Evolutionary conservation across 139 green algal species (phyloP).

Genomic region (Coccomyxa sp.): DNA sequence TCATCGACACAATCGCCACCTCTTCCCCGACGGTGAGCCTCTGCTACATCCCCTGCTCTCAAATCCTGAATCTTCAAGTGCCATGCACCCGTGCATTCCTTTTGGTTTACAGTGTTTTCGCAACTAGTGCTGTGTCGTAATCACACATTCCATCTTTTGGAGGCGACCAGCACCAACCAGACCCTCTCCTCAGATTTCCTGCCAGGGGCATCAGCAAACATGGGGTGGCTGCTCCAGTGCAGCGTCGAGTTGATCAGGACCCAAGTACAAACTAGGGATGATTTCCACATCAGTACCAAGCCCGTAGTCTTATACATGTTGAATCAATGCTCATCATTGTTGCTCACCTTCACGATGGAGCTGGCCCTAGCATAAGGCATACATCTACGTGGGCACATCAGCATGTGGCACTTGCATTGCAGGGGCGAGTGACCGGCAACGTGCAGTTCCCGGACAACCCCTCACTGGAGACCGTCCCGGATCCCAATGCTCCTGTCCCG

Average conservation of each 20-base stretch:
- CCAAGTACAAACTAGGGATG: background rate
- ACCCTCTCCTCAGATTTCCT: background rate
- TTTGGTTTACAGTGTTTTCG: background rate
- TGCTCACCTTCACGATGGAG: no score
- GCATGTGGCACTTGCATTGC: background rate
- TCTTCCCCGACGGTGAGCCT: background rate
- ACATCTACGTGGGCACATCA: no score
- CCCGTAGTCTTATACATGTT: no score
- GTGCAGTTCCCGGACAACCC: conserved; percentile 5
- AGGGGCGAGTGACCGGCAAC: background rate
- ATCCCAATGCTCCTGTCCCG: background rate
- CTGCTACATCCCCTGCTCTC: background rate
- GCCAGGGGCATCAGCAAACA: background rate
- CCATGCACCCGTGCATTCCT: background rate
- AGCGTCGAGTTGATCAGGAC: background rate
- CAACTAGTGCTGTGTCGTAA: no score
- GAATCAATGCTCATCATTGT: no score
- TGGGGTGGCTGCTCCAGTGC: background rate
- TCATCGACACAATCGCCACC: conserved; percentile 14
- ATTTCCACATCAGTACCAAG: no score
- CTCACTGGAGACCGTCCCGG: background rate
- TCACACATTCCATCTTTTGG: background rate
- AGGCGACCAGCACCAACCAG: no score
- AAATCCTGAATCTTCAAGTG: background rate
- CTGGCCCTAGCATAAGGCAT: no score